Base-by-base conservation (phyloP, 2,329 filamentous ascomycete genomes). In the Cercospora sp. region DNA sequence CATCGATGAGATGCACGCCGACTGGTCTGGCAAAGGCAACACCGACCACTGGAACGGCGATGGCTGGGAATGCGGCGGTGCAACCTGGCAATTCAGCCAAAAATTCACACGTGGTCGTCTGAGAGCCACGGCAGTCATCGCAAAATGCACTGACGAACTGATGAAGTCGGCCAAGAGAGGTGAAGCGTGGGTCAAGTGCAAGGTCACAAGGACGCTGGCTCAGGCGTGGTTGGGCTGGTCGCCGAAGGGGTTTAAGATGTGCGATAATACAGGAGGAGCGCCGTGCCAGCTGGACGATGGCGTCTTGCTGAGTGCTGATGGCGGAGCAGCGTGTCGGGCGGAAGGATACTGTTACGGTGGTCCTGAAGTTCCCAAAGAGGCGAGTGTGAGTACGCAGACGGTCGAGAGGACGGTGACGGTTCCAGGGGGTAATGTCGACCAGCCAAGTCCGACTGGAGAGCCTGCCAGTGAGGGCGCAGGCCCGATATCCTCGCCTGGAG, bases 131-230 rank as follows among this genome's bases (percentile, higher is more conserved):
- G 20, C n/a, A 45, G 31, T 28, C 18, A 26, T 45, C 16, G 33
- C 33, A 30, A 26, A 28, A 48, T 61, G 59, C 23, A 26, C 33
- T 7, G 36, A 48, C 5, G 33, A 61, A 31, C 26, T 42, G 30
- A 8, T 31, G 12, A 33, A 20, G 18, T 36, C 59, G 12, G 59
- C 59, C 9, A 12, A 61, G 59, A 1, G 36, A 13, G 59, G 36
- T 7, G 59, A 61, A 18, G 59, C 59, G 33, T 61, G 59, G 59
- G 42, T 61, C 36, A 61, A 61, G 16, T 61, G 59, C 13, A 61
- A 48, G 4, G 33, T 26, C n/a, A 39, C 20, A 16, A 42, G 36
- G 20, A 42, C 23, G 30, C 18, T 61, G 33, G 59, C 59, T 20
- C 59, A 61, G 13, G 33, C 36, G 12, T 61, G 59, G 59, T 23